Conservation (phyloP, 1,284 basidiomycete genomes). For the Phlebopus sp. region DNA sequence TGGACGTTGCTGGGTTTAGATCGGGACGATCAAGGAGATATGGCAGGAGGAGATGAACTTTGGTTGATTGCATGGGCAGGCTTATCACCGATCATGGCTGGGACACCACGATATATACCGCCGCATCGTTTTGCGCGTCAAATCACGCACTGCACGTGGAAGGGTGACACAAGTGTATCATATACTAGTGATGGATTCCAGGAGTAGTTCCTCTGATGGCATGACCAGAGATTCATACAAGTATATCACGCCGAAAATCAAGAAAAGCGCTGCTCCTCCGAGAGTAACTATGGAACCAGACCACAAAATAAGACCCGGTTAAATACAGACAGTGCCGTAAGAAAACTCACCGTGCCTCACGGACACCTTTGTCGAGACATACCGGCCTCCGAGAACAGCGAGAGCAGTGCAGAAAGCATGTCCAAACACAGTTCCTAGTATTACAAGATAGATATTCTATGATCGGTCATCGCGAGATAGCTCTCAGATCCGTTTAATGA, state of each 20-base stretch:
- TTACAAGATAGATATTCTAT: conserved; percentile 73
- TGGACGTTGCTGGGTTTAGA: no score
- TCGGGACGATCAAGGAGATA: no score
- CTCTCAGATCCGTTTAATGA: neutral
- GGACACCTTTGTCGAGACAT: conserved; percentile 90
- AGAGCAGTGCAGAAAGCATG: conserved; percentile 87
- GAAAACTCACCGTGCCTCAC: conserved; percentile 84
- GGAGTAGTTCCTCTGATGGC: conserved; percentile 13
- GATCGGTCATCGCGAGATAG: neutral
- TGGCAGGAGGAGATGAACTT: no score
- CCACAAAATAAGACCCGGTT: neutral
- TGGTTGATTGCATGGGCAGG: no score
- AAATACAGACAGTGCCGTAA: neutral
- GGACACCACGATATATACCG: no score
- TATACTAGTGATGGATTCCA: no score
- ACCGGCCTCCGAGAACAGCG: conserved; percentile 89
- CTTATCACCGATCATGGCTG: no score
- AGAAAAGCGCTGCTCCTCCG: conserved; percentile 59
- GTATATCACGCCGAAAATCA: conserved; percentile 59
- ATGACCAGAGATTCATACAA: conserved; percentile 38
- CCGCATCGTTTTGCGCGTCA: no score
- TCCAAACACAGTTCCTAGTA: conserved; percentile 86
- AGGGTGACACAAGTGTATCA: no score
- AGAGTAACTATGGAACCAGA: conserved; percentile 21
- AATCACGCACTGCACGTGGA: no score